Evolutionary conservation across 2,329 filamentous ascomycete species (phyloP), one percentile per base, ranked within the genome.

Genomic region (Colletotrichum sp.): DNA sequence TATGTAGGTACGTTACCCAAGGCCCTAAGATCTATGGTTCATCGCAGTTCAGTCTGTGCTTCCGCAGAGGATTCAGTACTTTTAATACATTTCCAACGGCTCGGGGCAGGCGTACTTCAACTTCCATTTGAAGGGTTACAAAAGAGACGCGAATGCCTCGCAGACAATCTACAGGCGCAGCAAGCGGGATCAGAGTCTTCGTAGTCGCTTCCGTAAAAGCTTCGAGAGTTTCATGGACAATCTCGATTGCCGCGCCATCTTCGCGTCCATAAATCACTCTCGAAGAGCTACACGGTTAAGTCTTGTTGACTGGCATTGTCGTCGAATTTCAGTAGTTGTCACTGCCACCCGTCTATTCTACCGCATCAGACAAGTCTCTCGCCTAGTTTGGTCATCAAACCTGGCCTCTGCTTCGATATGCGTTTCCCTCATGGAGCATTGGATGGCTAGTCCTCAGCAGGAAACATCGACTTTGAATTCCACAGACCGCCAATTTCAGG

Each of bases 321-420:
- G 16, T 1, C 1, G 4, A n/a, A 43, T 1, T 10, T 43, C 4
- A 3, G 16, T 43, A 43, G 8, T 43, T 43, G 36, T 43, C 36
- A 43, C 16, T 18, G 36, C 1, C 0, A 0, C 36, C 16, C 1
- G 16, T 18, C 16, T 43, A 10, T 43, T 10, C 1, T 43, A 43
- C 4, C 16, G 4, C 36, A 43, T 43, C 16, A 10, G 36, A 18
- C 36, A 43, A 43, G 4, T 0, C 4, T 43, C 1, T 10, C 0
- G 16, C 36, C 7, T 18, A 9, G 14, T 38, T 38, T 38, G 36
- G 1, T 38, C 36, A 18, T 38, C 36, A 18, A 18, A 2, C 36
- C 36, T 0, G 36, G 16, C 16, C 8, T 43, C 36, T 43, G 16
- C 36, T 10, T 43, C 16, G 36, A 18, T 2, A 18, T 18, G 36